Evolutionary conservation across 2,329 filamentous ascomycete species (phyloP).

Genomic region (Venturia effusa): DNA sequence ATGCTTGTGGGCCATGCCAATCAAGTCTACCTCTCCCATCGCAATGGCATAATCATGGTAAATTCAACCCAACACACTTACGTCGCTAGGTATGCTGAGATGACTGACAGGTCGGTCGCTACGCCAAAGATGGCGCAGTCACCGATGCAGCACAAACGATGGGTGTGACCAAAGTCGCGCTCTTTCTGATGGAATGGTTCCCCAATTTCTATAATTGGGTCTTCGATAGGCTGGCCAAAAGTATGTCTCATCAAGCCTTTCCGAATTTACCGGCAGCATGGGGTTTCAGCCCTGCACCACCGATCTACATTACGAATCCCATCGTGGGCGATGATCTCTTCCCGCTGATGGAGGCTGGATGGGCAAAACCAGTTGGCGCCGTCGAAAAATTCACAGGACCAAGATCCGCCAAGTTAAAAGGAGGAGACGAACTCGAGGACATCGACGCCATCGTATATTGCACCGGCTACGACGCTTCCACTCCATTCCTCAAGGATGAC

Average conservation of each 20-base stretch:
- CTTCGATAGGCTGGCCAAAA: no score
- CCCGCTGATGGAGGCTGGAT: slow-evolving; percentile 19
- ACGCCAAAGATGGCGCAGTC: not conserved
- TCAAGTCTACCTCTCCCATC: slow-evolving; percentile 52
- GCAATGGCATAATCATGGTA: slow-evolving; percentile 28
- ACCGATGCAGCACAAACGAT: not conserved
- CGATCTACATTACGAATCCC: slow-evolving; percentile 20
- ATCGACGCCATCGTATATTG: slow-evolving; percentile 75
- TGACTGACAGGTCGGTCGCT: slow-evolving; percentile 10
- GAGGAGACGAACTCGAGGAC: slow-evolving; percentile 52
- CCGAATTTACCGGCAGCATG: slow-evolving; percentile 16
- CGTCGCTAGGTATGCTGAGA: not conserved
- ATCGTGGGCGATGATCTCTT: slow-evolving; percentile 21
- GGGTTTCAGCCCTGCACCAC: slow-evolving; percentile 18
- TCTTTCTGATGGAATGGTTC: slow-evolving; percentile 3
- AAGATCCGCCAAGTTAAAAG: slow-evolving; percentile 52
- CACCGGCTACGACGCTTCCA: slow-evolving; percentile 80
- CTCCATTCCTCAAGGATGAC: slow-evolving; percentile 52
- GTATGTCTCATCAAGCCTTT: slow-evolving; percentile 4
- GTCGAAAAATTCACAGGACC: slow-evolving; percentile 32
- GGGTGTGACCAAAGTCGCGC: slow-evolving; percentile 8
- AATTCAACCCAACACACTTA: slow-evolving; percentile 9
- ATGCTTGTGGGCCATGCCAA: slow-evolving; percentile 27
- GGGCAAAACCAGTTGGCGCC: slow-evolving; percentile 18
- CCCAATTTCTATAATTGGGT: not conserved